Percentiles rank a stretch among this genome's conserved stretches.
Evolutionary conservation across 1,139 yeast species (phyloP).

Genomic region (Geotrichum restrictum): DNA sequence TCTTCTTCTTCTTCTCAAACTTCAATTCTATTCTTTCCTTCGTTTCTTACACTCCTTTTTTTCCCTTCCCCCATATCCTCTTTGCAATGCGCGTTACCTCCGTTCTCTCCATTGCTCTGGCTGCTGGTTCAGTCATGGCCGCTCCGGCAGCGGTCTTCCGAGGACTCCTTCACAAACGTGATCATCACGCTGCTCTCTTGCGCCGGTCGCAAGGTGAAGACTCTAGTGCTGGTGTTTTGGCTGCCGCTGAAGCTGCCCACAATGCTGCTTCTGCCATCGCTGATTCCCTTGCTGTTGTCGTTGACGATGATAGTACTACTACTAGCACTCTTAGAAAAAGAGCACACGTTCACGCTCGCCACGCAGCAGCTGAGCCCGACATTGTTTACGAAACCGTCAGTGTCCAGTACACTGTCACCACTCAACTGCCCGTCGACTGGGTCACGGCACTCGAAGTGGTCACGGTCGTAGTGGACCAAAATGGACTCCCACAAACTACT

Average conservation of each 20-base stretch:
- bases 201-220: neutral
- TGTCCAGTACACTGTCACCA: constrained; percentile 21
- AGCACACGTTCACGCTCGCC: neutral
- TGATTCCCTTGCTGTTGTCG: no score
- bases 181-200: constrained; percentile 3
- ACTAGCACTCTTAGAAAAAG: no score
- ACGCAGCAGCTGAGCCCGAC: neutral
- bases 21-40: neutral
- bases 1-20: neutral
- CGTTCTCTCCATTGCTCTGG: constrained; percentile 12
- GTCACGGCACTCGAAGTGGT: constrained; percentile 25
- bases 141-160: constrained; percentile 18
- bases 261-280: neutral
- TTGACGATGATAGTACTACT: no score
- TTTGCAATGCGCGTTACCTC: constrained; percentile 7
- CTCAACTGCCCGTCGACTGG: constrained; percentile 18
- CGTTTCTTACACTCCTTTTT: neutral
- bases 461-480: constrained; percentile 19
- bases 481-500: constrained; percentile 11
- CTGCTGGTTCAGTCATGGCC: constrained; percentile 21
- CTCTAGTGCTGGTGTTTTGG: neutral
- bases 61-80: neutral
- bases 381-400: constrained; percentile 25
- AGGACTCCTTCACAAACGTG: constrained; percentile 13
- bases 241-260: neutral